Evolutionary conservation across 2,329 filamentous ascomycete genomes (phyloP), one percentile per base, ranked within the genome.

Genomic region (Fusarium keratoplasticum): DNA sequence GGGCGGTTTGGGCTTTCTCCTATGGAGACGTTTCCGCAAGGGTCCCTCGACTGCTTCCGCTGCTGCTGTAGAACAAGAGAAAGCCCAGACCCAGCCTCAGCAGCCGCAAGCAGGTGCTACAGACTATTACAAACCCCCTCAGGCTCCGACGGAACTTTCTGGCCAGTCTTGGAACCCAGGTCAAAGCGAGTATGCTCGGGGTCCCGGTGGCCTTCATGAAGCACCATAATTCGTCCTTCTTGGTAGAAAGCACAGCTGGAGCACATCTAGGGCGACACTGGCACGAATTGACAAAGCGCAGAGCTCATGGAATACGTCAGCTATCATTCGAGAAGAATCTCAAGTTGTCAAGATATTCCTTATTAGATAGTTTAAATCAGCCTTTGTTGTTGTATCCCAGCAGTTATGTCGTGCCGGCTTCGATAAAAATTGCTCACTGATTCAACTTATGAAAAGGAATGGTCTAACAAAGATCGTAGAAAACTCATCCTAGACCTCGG

Each of bases 1-100:
- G 9, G 76, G 44, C 0, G 72, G 67, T 2, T 11, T 69, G 1
- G 78, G 76, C 0, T 78, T 79, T 42, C 64, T 79, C 16, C 35
- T 72, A 14, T 78, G 77, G 78, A 76, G 55, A 22, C 70, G 61
- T 10, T 27, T 65, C 9, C 65, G 69, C 4, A 78, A 73, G 47
- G 38, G 64, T 5, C 59, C 65, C 2, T 64, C 3, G 31, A 55
- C n/a, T 75, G 65, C 13, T 65, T 20, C 18, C 7, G 69, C 16
- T 31, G 67, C 18, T 64, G 33, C 18, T 18, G 69, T 13, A 13
- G 33, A 36, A 5, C 55, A 40, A 58, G 55, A 58, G 35, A 54
- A 20, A 31, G 57, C 60, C 8, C 71, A 64, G 13, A 60, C 71
- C 11, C 71, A 68, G 16, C 71, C 67, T 16, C 71, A 71, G 2